Evolutionary conservation across 2,329 filamentous ascomycete species (phyloP), one percentile per base, ranked within the genome.

Genomic region (Nigrospora osmanthi): DNA sequence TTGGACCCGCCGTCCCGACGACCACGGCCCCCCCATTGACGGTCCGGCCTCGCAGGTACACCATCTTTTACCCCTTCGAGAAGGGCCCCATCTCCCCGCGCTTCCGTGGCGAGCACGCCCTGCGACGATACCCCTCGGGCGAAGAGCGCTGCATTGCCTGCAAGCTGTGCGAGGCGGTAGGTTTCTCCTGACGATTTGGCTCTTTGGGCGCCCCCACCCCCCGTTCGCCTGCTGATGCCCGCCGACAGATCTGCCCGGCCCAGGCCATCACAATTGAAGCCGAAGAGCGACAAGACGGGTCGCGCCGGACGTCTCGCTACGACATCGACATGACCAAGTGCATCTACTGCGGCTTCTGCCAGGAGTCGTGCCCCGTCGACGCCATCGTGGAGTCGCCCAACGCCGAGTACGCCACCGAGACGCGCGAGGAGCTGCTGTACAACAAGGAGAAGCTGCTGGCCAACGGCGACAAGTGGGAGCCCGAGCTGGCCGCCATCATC

Each of bases 281-380:
- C 46, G 93, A 98, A 69, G 93, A 98, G 76, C 89, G 93, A 64
- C 88, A 87, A 62, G 93, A 98, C 61, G 93, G 93, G 52, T 94
- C 88, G 62, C 83, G 93, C 69, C 83, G 93, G 64, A 98, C 93
- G 42, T 96, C 91, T 48, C 83, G 91, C 65, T 98, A 98, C 72
- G 93, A 98, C 67, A 96, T 98, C 64, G 93, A 98, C 72, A 98
- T 98, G 93, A 97, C 93, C 62, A 98, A 98, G 79, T 98, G 93
- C 75, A 98, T 98, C 70, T 98, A 97, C 81, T 97, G 93, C 68
- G 93, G 93, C 42, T 94, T 95, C 74, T 97, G 93, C 80, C 91
- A 96, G 75, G 93, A 98, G 76, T 95, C 88, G 54, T 98, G 93
- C 73, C 93, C 93, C 38, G 93, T 98, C 45, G 93, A 98, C 70